These are phyloP conservation scores for Cryphonectria nitschkei DNA, from an alignment of 2,329 filamentous ascomycete species.

Conservation along the genomic window DNA sequence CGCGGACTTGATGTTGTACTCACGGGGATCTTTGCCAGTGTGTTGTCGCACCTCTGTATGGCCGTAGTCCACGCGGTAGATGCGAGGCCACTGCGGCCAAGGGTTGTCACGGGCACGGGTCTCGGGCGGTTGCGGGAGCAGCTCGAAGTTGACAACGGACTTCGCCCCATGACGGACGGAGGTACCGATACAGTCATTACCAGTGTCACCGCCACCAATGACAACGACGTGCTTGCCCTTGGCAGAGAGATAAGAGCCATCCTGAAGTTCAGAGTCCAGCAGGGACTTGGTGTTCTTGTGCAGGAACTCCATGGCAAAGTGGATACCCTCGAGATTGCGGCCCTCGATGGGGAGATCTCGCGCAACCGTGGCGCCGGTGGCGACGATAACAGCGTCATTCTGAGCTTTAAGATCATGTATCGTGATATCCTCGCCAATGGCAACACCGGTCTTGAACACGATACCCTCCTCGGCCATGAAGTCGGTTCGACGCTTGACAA, in stretches of 20 bases:
- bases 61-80: slow-evolving; percentile 98
- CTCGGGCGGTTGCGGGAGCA: slow-evolving; percentile 87
- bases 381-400: slow-evolving; percentile 85
- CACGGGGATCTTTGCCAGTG: slow-evolving; percentile 92
- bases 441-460: slow-evolving; percentile 76
- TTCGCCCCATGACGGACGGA: slow-evolving; percentile 95
- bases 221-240: slow-evolving; percentile 96
- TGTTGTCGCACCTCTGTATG: slow-evolving; percentile 95
- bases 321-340: slow-evolving; percentile 85
- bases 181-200: slow-evolving; percentile 97
- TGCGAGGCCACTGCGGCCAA: slow-evolving; percentile 97
- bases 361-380: slow-evolving; percentile 90
- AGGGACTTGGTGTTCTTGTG: slow-evolving; percentile 98
- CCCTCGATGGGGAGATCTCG: slow-evolving; percentile 91
- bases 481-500: slow-evolving; percentile 92
- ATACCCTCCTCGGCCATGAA: slow-evolving; percentile 92
- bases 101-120: slow-evolving; percentile 94
- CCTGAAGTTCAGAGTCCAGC: slow-evolving; percentile 84
- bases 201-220: slow-evolving; percentile 96
- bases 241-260: slow-evolving; percentile 87
- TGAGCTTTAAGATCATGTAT: slow-evolving; percentile 73
- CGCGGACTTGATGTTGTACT: slow-evolving; percentile 98
- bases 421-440: slow-evolving; percentile 75
- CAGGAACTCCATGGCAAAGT: slow-evolving; percentile 97
- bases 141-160: slow-evolving; percentile 94